Evolutionary conservation across 1,139 yeast species (phyloP).

Genomic region (Blastobotrys elegans): DNA sequence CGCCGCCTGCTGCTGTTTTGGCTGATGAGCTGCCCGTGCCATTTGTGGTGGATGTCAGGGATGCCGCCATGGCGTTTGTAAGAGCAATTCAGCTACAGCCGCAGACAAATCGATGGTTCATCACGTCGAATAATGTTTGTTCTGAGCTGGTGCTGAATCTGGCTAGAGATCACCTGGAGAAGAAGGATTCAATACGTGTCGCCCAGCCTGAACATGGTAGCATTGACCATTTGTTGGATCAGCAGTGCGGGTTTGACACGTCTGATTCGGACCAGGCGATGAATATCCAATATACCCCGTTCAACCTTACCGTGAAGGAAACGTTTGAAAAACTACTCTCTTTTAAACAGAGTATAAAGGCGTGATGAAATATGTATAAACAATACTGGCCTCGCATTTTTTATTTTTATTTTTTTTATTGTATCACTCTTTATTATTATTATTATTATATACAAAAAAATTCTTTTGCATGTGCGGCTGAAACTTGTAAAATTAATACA

Average conservation of each 20-base stretch:
- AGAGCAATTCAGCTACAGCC: slow-evolving; percentile 21
- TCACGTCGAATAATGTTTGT: slow-evolving; percentile 24
- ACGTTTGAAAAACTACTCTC: slow-evolving; percentile 8
- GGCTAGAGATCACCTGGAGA: slow-evolving; percentile 17
- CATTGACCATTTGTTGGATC: slow-evolving; percentile 11
- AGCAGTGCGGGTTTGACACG: slow-evolving; percentile 24
- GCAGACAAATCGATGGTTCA: slow-evolving; percentile 24
- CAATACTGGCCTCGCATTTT: background rate
- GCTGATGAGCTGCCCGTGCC: slow-evolving; percentile 19
- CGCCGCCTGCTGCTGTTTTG: background rate
- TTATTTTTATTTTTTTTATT: background rate
- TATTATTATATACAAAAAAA: background rate
- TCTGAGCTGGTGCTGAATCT: slow-evolving; percentile 23
- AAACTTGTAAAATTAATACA: too few species aligned
- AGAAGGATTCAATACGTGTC: slow-evolving; percentile 16
- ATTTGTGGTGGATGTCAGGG: slow-evolving; percentile 26
- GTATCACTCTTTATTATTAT: background rate
- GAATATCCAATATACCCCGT: slow-evolving; percentile 16
- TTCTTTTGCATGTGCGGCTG: too few species aligned
- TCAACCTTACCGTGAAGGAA: slow-evolving; percentile 20
- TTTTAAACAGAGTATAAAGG: slow-evolving; percentile 1
- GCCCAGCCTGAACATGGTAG: slow-evolving; percentile 18
- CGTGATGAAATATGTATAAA: background rate
- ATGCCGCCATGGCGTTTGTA: slow-evolving; percentile 24
- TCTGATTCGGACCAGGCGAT: slow-evolving; percentile 18